Percentiles rank a stretch among this genome's conserved stretches.
phyloP scores from a whole-genome alignment of 352 stramenopile species.

The Phytophthora rubi region DNA sequence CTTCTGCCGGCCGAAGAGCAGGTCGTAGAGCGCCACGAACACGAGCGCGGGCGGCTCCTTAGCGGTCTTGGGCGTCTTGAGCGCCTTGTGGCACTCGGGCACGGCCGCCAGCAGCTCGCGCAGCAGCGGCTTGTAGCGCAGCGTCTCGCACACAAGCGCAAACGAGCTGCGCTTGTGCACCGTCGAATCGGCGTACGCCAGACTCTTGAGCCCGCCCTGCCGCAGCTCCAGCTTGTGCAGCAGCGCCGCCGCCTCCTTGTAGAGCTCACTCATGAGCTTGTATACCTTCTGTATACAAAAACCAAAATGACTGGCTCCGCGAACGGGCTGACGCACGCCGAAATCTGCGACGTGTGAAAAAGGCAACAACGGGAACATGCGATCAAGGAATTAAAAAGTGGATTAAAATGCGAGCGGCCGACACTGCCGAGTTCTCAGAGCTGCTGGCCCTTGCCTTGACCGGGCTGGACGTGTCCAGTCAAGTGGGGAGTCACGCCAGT shows the following conservation, averaged over 20 bases:
- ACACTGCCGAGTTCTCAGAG: too few relatives aligned
- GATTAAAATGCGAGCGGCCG: too few relatives aligned
- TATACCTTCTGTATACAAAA: not conserved
- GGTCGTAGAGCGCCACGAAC: constrained; percentile 87
- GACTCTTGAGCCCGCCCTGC: constrained; percentile 84
- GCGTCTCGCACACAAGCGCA: constrained; percentile 88
- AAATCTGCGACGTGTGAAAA: constrained; percentile 31
- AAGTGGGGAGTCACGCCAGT: too few relatives aligned
- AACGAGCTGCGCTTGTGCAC: constrained; percentile 90
- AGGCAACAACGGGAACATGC: not conserved
- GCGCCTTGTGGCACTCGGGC: constrained; percentile 68
- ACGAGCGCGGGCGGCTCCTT: constrained; percentile 62
- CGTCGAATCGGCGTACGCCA: constrained; percentile 82
- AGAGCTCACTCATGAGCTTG: constrained; percentile 78
- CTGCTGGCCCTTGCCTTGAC: too few relatives aligned
- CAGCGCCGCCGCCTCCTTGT: constrained; percentile 80
- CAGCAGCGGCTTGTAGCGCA: constrained; percentile 88
- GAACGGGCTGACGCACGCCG: not conserved
- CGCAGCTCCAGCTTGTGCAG: constrained; percentile 81
- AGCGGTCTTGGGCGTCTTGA: constrained; percentile 62
- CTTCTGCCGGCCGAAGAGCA: constrained; percentile 85
- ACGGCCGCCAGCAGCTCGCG: constrained; percentile 70
- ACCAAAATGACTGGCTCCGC: not conserved
- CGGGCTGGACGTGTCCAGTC: too few relatives aligned
- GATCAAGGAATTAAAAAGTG: too few relatives aligned